Evolutionary conservation across 1,284 basidiomycete species (phyloP).

Genomic region (Fomes fomentarius): DNA sequence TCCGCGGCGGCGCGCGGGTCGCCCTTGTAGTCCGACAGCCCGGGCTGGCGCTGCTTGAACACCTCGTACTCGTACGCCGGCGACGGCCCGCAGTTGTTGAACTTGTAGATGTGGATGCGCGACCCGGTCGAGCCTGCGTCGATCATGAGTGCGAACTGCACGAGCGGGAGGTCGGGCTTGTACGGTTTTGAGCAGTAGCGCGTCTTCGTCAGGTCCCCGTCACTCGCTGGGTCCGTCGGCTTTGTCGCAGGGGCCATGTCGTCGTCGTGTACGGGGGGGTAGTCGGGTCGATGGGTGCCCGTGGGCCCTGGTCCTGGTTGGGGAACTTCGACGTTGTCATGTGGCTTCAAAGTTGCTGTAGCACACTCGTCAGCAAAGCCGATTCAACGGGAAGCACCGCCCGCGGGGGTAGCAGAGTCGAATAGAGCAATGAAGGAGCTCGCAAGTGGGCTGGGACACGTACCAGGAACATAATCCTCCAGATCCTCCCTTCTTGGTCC

Average conservation of each 20-base stretch:
- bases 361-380: constrained; percentile 1
- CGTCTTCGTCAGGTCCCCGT: constrained; percentile 67
- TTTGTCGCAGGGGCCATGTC: constrained; percentile 27
- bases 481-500: constrained; percentile 51
- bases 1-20: constrained; percentile 73
- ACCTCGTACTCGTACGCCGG: constrained; percentile 93
- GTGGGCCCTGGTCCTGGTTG: constrained; percentile 9
- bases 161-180: constrained; percentile 53
- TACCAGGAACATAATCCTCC: constrained; percentile 33
- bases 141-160: constrained; percentile 96
- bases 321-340: constrained; percentile 15
- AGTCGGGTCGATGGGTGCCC: constrained; percentile 1
- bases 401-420: too few species aligned
- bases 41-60: constrained; percentile 85
- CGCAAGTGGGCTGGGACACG: constrained; percentile 19
- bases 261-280: constrained; percentile 23
- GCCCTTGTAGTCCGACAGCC: constrained; percentile 72
- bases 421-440: background rate
- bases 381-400: background rate
- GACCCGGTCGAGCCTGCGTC: constrained; percentile 98
- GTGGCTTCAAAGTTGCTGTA: constrained; percentile 26
- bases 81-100: constrained; percentile 85
- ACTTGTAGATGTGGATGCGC: constrained; percentile 97
- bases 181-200: constrained; percentile 67
- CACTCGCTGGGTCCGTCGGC: constrained; percentile 60